Evolutionary conservation across 1,284 basidiomycete genomes (phyloP), one percentile per base, ranked within the genome.

Genomic region (Peniophora sp.): DNA sequence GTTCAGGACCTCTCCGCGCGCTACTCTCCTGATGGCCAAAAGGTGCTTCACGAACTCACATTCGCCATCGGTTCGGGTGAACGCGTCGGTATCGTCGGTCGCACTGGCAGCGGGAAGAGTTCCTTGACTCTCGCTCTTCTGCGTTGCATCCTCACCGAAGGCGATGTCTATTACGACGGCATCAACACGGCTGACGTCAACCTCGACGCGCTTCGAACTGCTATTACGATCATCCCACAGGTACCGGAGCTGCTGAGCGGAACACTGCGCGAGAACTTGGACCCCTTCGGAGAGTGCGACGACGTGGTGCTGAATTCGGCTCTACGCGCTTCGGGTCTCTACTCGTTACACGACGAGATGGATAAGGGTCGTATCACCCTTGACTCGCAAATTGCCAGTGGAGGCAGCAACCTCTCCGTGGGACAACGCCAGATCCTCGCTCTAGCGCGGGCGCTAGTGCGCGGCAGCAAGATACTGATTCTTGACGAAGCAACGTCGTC

Each of bases 91-190:
- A 69, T 78, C 52, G 81, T 85, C n/a, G 86, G 87, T 20, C 72
- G 87, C 34, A 89, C 87, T 0, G 88, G 87, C 14, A 83, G 79
- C 55, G 86, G 86, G 47, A 89, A 90, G 69, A 77, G 76, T 42
- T 76, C 72, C 5, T 54, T 76, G 43, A 67, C 67, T 3, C 55
- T 72, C 23, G 66, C 68, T 0, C 58, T 71, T 1, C 57, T 70
- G 5, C 66, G 71, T 1, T 71, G 75, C 61, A 68, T 75, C 47
- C 64, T 66, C 18, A 73, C 70, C 0, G 69, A 71, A 34, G 79
- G 79, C 10, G 62, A 61, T 3, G 72, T 74, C 3, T 62, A 58
- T 45, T 72, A 69, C 51, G 70, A 72, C 47, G 62, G 56, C 37
- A 32, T 62, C 27, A 53, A 55, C 3, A 66, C 62, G 9, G 52